Conservation (phyloP, 2,329 filamentous ascomycete species). For the Plectosphaerella sp. region DNA sequence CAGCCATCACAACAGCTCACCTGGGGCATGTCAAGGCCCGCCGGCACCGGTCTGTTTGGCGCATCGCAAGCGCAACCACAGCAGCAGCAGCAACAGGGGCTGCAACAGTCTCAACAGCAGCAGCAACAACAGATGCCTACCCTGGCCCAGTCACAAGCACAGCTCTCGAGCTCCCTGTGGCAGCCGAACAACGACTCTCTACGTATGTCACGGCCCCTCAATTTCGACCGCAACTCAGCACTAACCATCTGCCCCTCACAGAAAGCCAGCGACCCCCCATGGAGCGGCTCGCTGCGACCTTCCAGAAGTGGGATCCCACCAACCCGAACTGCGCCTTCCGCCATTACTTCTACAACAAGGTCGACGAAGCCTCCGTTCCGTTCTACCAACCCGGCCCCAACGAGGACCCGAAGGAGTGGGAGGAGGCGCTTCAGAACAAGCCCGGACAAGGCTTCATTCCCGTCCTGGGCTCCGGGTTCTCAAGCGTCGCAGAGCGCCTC, state of each 20-base stretch:
- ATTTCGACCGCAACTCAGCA: constrained; percentile 5
- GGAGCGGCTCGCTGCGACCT: constrained; percentile 67
- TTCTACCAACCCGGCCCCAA: constrained; percentile 67
- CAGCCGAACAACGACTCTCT: constrained; percentile 46
- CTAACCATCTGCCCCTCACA: constrained; percentile 2
- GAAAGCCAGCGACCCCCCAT: constrained; percentile 67
- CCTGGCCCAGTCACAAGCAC: constrained; percentile 39
- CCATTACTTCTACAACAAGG: constrained; percentile 84
- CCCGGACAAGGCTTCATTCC: constrained; percentile 73
- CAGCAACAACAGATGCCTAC: constrained; percentile 38
- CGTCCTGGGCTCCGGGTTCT: constrained; percentile 70
- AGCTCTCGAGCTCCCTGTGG: constrained; percentile 47
- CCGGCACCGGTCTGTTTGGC: constrained; percentile 26
- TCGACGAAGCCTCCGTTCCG: constrained; percentile 68
- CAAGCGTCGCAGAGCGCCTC: constrained; percentile 66
- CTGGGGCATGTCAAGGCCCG: too few species aligned
- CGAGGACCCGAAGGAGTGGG: constrained; percentile 77
- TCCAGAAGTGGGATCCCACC: constrained; percentile 69
- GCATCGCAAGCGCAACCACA: constrained; percentile 25
- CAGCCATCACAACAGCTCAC: background rate
- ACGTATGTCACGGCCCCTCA: constrained; percentile 28
- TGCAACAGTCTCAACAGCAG: constrained; percentile 36
- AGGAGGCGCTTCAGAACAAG: constrained; percentile 76
- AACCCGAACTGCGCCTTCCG: constrained; percentile 70
- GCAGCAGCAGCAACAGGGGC: constrained; percentile 31